A percentile compares a stretch with the other conserved stretches of the same genome.
These are phyloP conservation scores for Spinellus fusiger DNA, from an alignment of 192 early-diverging fungal genomes.

Conservation along the genomic window DNA sequence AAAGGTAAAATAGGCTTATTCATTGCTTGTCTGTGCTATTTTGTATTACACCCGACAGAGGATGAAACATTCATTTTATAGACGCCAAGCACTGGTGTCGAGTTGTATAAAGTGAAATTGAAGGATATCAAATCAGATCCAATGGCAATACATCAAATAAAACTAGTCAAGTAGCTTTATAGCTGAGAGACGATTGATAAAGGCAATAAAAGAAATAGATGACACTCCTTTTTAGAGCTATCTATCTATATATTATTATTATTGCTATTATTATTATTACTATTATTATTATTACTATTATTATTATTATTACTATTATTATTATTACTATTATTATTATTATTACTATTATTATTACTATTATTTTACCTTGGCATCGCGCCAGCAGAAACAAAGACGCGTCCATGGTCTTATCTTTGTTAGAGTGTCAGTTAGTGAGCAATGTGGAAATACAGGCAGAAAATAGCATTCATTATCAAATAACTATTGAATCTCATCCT, in stretches of 20 bases:
- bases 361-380: no score
- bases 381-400: no score
- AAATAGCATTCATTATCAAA: no score
- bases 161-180: no score
- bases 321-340: background rate
- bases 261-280: background rate
- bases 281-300: background rate
- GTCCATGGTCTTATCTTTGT: no score
- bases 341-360: background rate
- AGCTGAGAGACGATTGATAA: no score
- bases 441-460: no score
- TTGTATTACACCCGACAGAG: background rate
- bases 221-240: no score
- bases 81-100: background rate
- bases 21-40: constrained; percentile 66
- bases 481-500: no score
- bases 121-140: background rate
- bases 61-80: background rate
- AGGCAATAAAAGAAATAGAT: no score
- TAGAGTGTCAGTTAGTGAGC: no score
- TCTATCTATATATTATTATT: background rate
- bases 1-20: constrained; percentile 28
- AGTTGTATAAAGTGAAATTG: background rate
- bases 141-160: no score
- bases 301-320: background rate